Evolutionary conservation across 768 basidiomycete species (phyloP).

Genomic region (Pisolithus microcarpus): DNA sequence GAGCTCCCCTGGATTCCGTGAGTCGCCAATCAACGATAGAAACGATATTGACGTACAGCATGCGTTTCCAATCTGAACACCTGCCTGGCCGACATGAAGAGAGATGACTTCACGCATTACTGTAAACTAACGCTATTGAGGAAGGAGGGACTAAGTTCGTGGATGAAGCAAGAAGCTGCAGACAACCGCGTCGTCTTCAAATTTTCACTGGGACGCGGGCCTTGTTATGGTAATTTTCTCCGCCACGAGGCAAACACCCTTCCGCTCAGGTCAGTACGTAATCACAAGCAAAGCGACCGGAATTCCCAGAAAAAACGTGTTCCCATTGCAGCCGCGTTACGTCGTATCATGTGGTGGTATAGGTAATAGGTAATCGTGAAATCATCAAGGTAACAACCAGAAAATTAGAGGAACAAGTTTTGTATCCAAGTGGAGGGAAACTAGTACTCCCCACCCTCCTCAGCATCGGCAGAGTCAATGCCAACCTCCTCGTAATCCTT

Average conservation of each 20-base stretch:
- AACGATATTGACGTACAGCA: slow-evolving; percentile 62
- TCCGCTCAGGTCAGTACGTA: too few relatives aligned
- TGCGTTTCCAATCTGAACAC: slow-evolving; percentile 90
- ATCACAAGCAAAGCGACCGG: background rate
- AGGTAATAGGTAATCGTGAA: slow-evolving; percentile 22
- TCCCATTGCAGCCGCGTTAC: slow-evolving; percentile 7
- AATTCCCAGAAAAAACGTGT: slow-evolving; percentile 3
- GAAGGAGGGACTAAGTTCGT: slow-evolving; percentile 10
- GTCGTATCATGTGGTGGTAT: slow-evolving; percentile 22
- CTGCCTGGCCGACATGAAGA: slow-evolving; percentile 95
- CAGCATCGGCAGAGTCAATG: slow-evolving; percentile 42
- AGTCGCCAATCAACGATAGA: slow-evolving; percentile 7
- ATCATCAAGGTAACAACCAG: slow-evolving; percentile 25
- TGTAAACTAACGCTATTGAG: slow-evolving; percentile 6
- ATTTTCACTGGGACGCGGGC: slow-evolving; percentile 12
- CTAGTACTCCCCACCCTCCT: slow-evolving; percentile 47
- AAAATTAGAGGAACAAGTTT: slow-evolving; percentile 24
- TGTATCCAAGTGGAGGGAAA: slow-evolving; percentile 13
- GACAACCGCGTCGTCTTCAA: slow-evolving; percentile 5
- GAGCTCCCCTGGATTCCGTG: slow-evolving; percentile 68
- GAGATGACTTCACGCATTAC: slow-evolving; percentile 92
- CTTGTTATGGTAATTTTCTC: slow-evolving; percentile 22
- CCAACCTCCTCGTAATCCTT: slow-evolving; percentile 92
- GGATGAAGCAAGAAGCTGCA: slow-evolving; percentile 9
- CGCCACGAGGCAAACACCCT: background rate